phyloP scores from a whole-genome alignment of 305 asterid genomes.

The Nicotiana rustica region DNA sequence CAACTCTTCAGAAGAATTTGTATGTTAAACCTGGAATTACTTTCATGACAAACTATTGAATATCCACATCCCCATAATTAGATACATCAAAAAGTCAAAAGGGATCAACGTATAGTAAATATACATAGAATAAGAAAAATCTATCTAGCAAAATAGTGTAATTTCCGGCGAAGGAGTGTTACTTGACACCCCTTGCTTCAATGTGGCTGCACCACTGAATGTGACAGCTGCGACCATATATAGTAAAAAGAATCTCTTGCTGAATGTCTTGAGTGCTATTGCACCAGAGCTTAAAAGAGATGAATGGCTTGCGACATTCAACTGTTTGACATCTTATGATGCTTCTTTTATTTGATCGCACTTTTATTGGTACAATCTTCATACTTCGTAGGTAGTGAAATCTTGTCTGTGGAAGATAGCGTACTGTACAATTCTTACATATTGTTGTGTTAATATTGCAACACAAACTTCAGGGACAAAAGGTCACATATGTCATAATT shows the following conservation, averaged over 20 bases:
- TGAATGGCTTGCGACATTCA: slow-evolving; percentile 68
- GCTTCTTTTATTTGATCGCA: too few relatives aligned
- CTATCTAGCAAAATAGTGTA: too few relatives aligned
- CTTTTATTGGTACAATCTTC: too few relatives aligned
- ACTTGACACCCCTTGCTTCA: slow-evolving; percentile 46
- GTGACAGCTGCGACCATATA: slow-evolving; percentile 82
- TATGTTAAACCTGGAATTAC: not conserved
- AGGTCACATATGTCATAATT: slow-evolving; percentile 73
- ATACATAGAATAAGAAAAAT: too few relatives aligned
- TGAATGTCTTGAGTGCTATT: slow-evolving; percentile 66
- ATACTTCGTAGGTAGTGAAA: too few relatives aligned
- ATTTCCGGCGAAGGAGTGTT: too few relatives aligned
- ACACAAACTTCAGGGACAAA: slow-evolving; percentile 76
- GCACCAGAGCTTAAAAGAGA: slow-evolving; percentile 74
- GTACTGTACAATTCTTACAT: not conserved
- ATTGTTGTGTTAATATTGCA: slow-evolving; percentile 44
- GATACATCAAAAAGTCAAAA: too few relatives aligned
- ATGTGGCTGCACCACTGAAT: slow-evolving; percentile 69
- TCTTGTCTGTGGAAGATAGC: too few relatives aligned
- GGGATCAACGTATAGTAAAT: too few relatives aligned
- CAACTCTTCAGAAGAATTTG: not conserved
- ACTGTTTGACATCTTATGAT: too few relatives aligned
- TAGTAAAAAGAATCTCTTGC: slow-evolving; percentile 69
- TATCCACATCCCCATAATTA: not conserved
- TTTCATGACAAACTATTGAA: not conserved